Base-by-base conservation (phyloP, 306 rosid genomes). In the Lagenaria siceraria region DNA sequence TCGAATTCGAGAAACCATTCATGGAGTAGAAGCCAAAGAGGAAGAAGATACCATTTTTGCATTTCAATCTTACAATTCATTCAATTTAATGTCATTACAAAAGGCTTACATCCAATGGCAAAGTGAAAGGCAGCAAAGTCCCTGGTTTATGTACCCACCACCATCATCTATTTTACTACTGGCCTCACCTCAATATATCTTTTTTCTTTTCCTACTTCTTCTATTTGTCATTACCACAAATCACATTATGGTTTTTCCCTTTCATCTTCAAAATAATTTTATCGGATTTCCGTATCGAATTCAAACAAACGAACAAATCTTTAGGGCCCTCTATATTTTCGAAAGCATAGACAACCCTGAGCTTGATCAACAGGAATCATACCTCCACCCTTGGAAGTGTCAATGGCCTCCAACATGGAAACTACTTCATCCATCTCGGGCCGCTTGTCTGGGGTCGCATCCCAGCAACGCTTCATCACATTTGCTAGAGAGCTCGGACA, bases 391-490 rank as follows among this genome's bases (percentile, higher is more conserved):
- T 87, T 95, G 51, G 97, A 87, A 72, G 97, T 95, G 91, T 95
- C 96, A 11, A 90, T 92, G 80, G 89, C 97, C 82, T 95, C 98
- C 80, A 95, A 58, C 93, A 95, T 86, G 65, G 97, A 84, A 69
- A 95, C 98, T 36, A 83, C 97, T 81, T 95, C 97, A 19, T 95
- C 97, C 98, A 95, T 95, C 90, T 90, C 98, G 0, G 98, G 98
- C 77, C 98, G 89, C 88, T 89, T 95, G 79, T 92, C 98, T 0
- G 97, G 98, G 80, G 74, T 82, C 9, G 96, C 97, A 74, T 95
- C 98, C 98, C 98, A 95, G 86, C 98, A 95, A 68, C 91, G 87
- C 87, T 89, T 92, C 98, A 95, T 95, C 74, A 95, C 97, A 78
- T 95, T 90, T 40, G 97, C 91, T 9, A 95, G 78, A 62, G 97